phyloP scores from a whole-genome alignment of 176 grass and related monocot species.

The Eremochloa ophiuroides region DNA sequence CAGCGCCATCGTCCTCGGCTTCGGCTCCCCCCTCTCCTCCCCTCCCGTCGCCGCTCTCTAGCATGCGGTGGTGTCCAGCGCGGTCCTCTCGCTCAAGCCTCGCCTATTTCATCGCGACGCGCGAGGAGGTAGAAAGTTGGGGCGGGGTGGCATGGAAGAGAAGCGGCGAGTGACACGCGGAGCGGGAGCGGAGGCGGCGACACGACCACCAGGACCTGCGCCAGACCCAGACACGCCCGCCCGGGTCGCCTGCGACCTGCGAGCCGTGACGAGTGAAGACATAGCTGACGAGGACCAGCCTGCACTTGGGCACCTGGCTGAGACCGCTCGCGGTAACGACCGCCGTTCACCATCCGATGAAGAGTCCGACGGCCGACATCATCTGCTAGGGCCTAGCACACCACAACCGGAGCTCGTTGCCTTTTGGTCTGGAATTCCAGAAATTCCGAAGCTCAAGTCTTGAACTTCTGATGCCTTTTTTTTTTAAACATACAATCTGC shows the following conservation, averaged over 20 bases:
- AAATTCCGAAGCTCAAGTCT: background rate
- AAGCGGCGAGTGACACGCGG: constrained; percentile 29
- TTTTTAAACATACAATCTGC: background rate
- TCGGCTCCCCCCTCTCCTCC: background rate
- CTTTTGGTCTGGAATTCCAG: background rate
- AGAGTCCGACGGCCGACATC: no score
- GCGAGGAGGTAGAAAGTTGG: background rate
- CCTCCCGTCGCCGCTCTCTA: background rate
- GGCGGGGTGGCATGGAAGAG: background rate
- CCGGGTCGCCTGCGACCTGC: no score
- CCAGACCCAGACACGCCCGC: no score
- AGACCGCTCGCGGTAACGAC: no score
- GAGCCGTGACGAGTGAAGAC: no score
- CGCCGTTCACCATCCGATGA: no score
- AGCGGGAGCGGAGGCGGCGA: constrained; percentile 30
- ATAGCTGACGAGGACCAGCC: no score
- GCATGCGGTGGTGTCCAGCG: background rate
- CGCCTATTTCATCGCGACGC: constrained; percentile 10
- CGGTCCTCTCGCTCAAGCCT: constrained; percentile 21
- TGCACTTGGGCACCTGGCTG: no score
- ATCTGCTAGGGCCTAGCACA: no score
- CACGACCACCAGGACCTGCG: constrained; percentile 29
- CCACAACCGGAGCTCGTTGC: no score
- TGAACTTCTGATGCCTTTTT: background rate
- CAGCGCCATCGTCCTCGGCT: constrained; percentile 22